Conservation (phyloP, 1,284 basidiomycete genomes). For the Ceratobasidium sp. region DNA sequence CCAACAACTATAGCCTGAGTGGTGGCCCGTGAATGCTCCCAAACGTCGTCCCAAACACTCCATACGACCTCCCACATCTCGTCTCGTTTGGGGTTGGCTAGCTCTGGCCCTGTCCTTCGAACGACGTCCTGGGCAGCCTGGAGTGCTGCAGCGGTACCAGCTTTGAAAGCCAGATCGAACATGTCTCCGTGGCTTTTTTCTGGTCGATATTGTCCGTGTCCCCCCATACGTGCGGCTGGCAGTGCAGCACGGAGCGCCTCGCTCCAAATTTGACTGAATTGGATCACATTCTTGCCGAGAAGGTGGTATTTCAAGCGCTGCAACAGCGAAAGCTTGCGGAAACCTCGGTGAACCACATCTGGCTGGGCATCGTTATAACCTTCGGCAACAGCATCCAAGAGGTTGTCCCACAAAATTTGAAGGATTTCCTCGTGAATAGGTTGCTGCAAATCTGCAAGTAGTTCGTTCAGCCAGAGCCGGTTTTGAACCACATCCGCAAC, state of each 20-base stretch:
- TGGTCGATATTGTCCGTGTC: conserved; percentile 26
- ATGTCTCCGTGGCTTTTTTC: conserved; percentile 23
- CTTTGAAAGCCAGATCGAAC: conserved; percentile 20
- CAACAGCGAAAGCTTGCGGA: too few relatives aligned
- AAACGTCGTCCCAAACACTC: conserved; percentile 26
- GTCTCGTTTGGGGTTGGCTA: too few relatives aligned
- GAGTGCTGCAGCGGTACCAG: too few relatives aligned
- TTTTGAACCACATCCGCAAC: conserved; percentile 22
- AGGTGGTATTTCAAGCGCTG: too few relatives aligned
- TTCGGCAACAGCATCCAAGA: conserved; percentile 21
- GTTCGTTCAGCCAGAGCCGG: conserved; percentile 29
- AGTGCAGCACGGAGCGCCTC: too few relatives aligned
- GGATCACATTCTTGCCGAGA: too few relatives aligned
- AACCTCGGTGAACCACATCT: too few relatives aligned
- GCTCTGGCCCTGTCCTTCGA: too few relatives aligned
- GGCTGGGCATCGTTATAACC: too few relatives aligned
- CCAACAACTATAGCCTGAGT: conserved; percentile 10
- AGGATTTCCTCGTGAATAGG: conserved; percentile 27
- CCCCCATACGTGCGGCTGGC: too few relatives aligned
- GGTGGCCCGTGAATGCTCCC: neutral
- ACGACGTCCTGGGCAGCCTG: too few relatives aligned
- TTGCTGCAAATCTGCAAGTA: conserved; percentile 10
- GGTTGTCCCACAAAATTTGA: conserved; percentile 27
- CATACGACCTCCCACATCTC: conserved; percentile 31
- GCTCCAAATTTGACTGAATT: too few relatives aligned